A percentile compares a stretch with the other conserved stretches of the same genome.
These are phyloP conservation scores for Naganishia vishniacii DNA, from an alignment of 768 basidiomycete genomes.

Conservation along the genomic window DNA sequence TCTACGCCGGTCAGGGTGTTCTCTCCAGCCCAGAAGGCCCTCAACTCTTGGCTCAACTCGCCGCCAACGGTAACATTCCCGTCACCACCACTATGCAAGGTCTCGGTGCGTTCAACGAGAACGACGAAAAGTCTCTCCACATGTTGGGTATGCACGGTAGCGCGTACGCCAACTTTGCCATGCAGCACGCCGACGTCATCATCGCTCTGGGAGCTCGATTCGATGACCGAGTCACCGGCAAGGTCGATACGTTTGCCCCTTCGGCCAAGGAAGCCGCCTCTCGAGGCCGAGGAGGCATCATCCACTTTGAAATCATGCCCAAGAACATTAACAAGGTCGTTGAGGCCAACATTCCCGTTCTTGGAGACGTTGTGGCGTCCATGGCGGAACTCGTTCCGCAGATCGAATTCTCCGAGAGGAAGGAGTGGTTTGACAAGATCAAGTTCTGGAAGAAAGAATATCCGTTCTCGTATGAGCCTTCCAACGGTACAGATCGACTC, in stretches of 20 bases:
- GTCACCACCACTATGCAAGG: conserved; percentile 96
- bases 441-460: conserved; percentile 75
- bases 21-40: conserved; percentile 77
- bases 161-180: conserved; percentile 94
- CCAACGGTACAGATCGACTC: conserved; percentile 60
- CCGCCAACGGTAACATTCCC: conserved; percentile 84
- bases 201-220: conserved; percentile 94
- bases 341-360: conserved; percentile 83
- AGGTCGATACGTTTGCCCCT: conserved; percentile 81
- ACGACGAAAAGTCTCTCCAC: conserved; percentile 74
- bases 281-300: conserved; percentile 86
- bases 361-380: conserved; percentile 86
- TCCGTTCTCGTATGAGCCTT: conserved; percentile 80
- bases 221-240: conserved; percentile 96
- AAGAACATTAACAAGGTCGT: conserved; percentile 99
- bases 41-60: conserved; percentile 67
- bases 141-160: conserved; percentile 99
- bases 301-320: conserved; percentile 97
- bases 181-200: conserved; percentile 95
- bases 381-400: conserved; percentile 71
- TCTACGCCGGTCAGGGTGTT: conserved; percentile 90
- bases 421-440: conserved; percentile 78
- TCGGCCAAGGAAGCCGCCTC: conserved; percentile 78
- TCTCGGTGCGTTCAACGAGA: conserved; percentile 91
- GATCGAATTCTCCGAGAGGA: conserved; percentile 59